Evolutionary conservation across 495 filamentous ascomycete genomes (phyloP).

Genomic region (Aspergillus ostianus): DNA sequence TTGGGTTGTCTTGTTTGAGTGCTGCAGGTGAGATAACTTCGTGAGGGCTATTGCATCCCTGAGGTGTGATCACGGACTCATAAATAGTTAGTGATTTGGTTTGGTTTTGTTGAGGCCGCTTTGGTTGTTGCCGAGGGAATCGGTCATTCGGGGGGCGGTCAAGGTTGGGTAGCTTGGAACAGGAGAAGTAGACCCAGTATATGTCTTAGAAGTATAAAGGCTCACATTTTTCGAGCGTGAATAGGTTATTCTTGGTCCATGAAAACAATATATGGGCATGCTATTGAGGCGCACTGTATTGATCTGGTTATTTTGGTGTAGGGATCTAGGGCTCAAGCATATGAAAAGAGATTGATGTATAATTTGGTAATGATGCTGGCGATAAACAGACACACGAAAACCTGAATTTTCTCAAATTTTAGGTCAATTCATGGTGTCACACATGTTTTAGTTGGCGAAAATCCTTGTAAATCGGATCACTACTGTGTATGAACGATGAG

Average conservation of each 20-base stretch:
- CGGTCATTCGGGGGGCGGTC: constrained; percentile 2
- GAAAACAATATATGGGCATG: not conserved
- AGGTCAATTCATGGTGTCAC: no score
- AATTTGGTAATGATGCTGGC: no score
- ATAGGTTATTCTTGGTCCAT: not conserved
- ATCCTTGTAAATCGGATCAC: no score
- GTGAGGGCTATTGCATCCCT: not conserved
- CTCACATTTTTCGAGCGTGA: not conserved
- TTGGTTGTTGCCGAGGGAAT: not conserved
- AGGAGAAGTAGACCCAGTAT: not conserved
- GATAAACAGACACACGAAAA: no score
- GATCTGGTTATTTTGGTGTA: no score
- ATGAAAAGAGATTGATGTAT: no score
- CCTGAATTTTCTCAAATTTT: no score
- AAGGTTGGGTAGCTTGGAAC: not conserved
- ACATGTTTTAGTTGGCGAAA: no score
- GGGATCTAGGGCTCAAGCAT: no score
- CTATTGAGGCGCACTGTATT: no score
- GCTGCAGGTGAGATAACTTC: not conserved
- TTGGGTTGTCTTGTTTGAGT: constrained; percentile 4
- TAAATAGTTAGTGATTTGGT: not conserved
- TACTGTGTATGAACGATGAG: not conserved
- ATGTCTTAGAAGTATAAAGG: not conserved
- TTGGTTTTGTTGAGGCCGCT: not conserved
- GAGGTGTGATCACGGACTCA: not conserved